Base-by-base conservation (phyloP, 192 early-diverging fungal species). In the Ambispora gerdemannii region DNA sequence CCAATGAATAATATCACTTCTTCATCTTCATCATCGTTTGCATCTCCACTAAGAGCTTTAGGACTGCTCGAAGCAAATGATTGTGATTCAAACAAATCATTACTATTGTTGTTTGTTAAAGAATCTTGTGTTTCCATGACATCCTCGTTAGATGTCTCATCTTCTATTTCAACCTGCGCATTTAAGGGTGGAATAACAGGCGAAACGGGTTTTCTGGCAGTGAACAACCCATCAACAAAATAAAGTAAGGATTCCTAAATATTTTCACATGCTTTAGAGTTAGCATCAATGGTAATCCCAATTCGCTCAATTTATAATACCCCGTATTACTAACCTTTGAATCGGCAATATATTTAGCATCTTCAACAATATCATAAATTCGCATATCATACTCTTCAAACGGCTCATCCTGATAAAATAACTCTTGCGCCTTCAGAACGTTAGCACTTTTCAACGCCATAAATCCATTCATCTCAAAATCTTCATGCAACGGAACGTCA, bases 1-100 rank as follows among this genome's bases (percentile, higher is more conserved):
- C 80, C 80, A 10, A 60, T 76, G 61, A 81, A 81, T 53, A 81
- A 58, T 7, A 81, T 77, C 10, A 81, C 76, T 65, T 81, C 79
- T n/a, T 78, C 79, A 19, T 72, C 76, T 4, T 79, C 78, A 24
- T 75, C 74, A 4, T 74, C 24, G 0, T 7, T 19, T 43, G 24
- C 17, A 49, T 59, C 56, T 32, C 19, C 50, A 24, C 7, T 53
- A 3, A 53, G 13, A 15, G 11, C 50, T 4, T 67, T 70, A 30
- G 68, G 56, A 32, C 53, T 70, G 31, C 15, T 70, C 17, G 53
- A 31, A 50, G 53, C 11, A 43, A 60, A 56, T n/a, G 55, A 70
- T 8, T 70, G 68, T 3, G 56, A 70, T 1, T 59, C 68, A 22
- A 51, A 35, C 50, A 59, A 35, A 56, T 50, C 31, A 22, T 7